Base-by-base conservation (phyloP, 2,329 filamentous ascomycete genomes). In the Fusarium acutatum region DNA sequence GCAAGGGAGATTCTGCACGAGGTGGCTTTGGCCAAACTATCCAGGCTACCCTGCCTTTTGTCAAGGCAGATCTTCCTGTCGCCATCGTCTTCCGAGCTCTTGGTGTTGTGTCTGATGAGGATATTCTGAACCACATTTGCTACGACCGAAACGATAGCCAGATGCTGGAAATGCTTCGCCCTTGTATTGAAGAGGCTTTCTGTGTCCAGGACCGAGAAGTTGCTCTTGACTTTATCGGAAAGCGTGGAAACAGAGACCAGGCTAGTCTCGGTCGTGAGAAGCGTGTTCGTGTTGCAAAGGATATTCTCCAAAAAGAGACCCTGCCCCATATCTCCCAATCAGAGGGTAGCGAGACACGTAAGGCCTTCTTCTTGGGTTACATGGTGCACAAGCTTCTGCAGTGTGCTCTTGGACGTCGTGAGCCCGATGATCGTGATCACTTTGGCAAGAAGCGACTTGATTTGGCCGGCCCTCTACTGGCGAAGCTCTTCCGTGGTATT, bases 371-470 rank as follows among this genome's bases (percentile, higher is more conserved):
- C 88, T 86, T 99, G 54, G 96, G 97, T 28, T 99, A 99, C 84
- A 99, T 99, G 96, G 94, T 98, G 52, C 96, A 99, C 83, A 93
- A 96, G 81, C 89, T 99, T 77, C 88, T 98, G 30, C 96, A 98
- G 82, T 97, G 95, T 81, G 94, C 95, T 61, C 88, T 99, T 53
- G 97, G 96, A 58, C 92, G 96, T 70, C 93, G 95, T 71, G 96
- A 98, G 81, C 94, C 95, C 32, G 96, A 99, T 79, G 96, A 99
- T 80, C 94, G 96, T 86, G 96, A 99, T 86, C 97, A 99, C 82
- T 98, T 99, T 80, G 96, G 96, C 79, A 98, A 98, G 89, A 99
- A 99, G 88, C 93, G 96, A 75, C 88, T 99, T 64, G 96, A 99
- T 86, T 88, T 99, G 78, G 96, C 96, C 64, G 96, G 96, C 73